Conservation (phyloP, 345 rosid species). For the Aurinia saxatilis region DNA sequence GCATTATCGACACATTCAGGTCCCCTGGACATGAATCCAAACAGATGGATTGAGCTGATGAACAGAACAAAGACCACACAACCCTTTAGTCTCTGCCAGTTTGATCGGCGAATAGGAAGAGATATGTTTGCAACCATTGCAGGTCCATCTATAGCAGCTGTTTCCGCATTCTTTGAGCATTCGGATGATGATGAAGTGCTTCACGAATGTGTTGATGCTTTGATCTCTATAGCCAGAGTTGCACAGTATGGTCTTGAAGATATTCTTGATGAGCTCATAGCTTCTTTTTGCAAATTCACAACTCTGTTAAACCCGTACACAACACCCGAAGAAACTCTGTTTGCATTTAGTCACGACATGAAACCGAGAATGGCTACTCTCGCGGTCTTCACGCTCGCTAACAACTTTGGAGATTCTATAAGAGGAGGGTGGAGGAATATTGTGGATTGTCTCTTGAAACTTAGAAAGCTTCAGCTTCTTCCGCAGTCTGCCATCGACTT, state of each 20-base stretch:
- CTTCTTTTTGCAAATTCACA: conserved; percentile 80
- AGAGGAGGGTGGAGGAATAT: conserved; percentile 93
- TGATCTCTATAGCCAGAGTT: conserved; percentile 74
- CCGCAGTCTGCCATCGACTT: conserved; percentile 68
- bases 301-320: conserved; percentile 82
- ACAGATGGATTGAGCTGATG: conserved; percentile 71
- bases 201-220: conserved; percentile 84
- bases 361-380: conserved; percentile 92
- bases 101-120: conserved; percentile 62
- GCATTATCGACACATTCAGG: conserved; percentile 45
- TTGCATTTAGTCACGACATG: conserved; percentile 71
- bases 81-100: conserved; percentile 47
- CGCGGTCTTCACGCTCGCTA: conserved; percentile 78
- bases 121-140: conserved; percentile 88
- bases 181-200: conserved; percentile 84
- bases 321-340: conserved; percentile 76
- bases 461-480: conserved; percentile 78
- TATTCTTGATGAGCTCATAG: conserved; percentile 78
- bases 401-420: conserved; percentile 67
- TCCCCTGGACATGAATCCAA: conserved; percentile 58
- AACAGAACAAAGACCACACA: conserved; percentile 42
- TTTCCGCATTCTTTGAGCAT: conserved; percentile 81
- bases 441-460: conserved; percentile 77
- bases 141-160: conserved; percentile 80
- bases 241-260: conserved; percentile 78